Conservation (phyloP, 148 eudicot genomes). For the Rhododendron vialii region DNA sequence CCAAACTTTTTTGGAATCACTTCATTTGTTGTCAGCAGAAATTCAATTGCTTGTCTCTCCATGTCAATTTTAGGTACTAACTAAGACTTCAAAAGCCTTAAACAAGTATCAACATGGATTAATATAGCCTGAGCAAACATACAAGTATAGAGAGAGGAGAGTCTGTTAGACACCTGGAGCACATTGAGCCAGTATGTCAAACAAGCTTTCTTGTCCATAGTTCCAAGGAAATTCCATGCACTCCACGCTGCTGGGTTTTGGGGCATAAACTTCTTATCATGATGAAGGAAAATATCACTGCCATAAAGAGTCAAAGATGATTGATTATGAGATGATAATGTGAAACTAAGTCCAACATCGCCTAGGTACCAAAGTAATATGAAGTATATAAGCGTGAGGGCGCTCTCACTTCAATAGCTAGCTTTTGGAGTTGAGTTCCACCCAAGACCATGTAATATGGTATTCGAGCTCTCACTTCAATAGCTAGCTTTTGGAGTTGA, state of each 20-base stretch:
- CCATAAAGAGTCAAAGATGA: conserved; percentile 26
- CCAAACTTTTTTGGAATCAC: neutral
- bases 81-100: neutral
- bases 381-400: neutral
- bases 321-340: conserved; percentile 10
- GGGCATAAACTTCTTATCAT: conserved; percentile 80
- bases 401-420: neutral
- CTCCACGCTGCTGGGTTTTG: conserved; percentile 91
- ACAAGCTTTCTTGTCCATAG: conserved; percentile 55
- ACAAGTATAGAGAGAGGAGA: neutral
- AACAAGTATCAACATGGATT: neutral
- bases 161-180: conserved; percentile 61
- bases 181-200: conserved; percentile 97
- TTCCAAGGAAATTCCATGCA: conserved; percentile 91
- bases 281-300: conserved; percentile 94
- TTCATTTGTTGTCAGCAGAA: neutral
- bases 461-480: neutral
- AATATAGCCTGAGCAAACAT: neutral
- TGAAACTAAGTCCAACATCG: neutral
- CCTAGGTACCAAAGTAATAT: neutral
- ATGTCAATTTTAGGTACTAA: neutral
- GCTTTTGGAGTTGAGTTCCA: neutral
- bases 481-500: neutral
- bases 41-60: neutral
- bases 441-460: neutral